phyloP scores from a whole-genome alignment of 768 basidiomycete species.

The Panaeolus cyanescens region DNA sequence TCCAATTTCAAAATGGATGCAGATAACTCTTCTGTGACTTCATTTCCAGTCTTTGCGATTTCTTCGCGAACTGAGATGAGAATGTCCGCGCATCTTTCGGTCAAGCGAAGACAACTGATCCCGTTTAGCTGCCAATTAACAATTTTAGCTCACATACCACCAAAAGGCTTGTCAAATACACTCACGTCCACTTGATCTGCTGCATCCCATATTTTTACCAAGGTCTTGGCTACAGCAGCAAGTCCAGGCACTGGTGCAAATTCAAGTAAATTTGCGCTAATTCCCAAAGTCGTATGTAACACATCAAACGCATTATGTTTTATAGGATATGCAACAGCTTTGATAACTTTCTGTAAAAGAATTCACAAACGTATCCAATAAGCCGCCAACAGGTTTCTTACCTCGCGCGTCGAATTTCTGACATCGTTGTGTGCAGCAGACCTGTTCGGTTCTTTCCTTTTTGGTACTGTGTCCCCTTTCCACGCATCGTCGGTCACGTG shows the following conservation, averaged over 20 bases:
- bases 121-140: conserved; percentile 58
- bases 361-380: too few relatives aligned
- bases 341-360: conserved; percentile 13
- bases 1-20: conserved; percentile 53
- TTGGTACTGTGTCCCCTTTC: too few relatives aligned
- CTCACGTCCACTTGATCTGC: conserved; percentile 60
- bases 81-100: conserved; percentile 71
- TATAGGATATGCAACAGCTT: background rate
- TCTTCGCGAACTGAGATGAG: conserved; percentile 66
- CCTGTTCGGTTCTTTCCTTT: too few relatives aligned
- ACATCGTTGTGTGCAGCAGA: too few relatives aligned
- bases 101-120: conserved; percentile 67
- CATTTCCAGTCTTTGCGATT: conserved; percentile 56
- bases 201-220: conserved; percentile 70
- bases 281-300: background rate
- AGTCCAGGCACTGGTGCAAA: conserved; percentile 61
- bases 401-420: too few relatives aligned
- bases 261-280: too few relatives aligned
- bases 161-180: background rate
- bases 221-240: conserved; percentile 46
- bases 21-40: conserved; percentile 49
- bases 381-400: too few relatives aligned
- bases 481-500: too few relatives aligned
- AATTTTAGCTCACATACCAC: background rate
- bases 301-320: background rate